Percentiles rank a stretch among this genome's conserved stretches.
Evolutionary conservation across 2,329 filamentous ascomycete genomes (phyloP).

Genomic region (Mollisiaceae sp.): DNA sequence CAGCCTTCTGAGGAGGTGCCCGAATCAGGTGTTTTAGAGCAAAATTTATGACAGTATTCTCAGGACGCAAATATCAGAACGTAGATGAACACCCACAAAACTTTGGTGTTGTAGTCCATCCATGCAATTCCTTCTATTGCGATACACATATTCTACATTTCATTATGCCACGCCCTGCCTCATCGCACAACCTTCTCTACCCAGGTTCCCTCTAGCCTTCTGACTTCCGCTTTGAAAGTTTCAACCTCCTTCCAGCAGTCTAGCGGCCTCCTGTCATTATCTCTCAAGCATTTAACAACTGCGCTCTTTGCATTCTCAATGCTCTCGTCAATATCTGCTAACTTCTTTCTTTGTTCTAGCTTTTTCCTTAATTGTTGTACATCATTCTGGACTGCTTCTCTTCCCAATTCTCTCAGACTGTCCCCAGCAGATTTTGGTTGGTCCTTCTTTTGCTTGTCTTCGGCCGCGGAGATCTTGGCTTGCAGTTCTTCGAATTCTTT

Average conservation of each 20-base stretch:
- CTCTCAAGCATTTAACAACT: constrained; percentile 79
- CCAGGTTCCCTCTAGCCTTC: constrained; percentile 83
- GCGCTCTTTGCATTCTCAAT: constrained; percentile 77
- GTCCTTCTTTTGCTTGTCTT: constrained; percentile 22
- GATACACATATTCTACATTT: constrained; percentile 33
- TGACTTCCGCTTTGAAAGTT: constrained; percentile 87
- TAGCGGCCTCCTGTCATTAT: constrained; percentile 84
- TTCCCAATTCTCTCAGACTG: constrained; percentile 42
- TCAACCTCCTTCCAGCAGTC: constrained; percentile 96
- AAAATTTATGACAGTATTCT: constrained; percentile 13
- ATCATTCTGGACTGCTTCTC: constrained; percentile 62
- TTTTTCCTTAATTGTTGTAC: constrained; percentile 62
- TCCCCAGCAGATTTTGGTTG: constrained; percentile 40
- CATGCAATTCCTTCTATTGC: constrained; percentile 24
- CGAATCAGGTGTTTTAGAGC: constrained; percentile 15
- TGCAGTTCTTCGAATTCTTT: constrained; percentile 72
- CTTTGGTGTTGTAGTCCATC: background rate
- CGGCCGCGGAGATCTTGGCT: constrained; percentile 59
- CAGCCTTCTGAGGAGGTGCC: constrained; percentile 10
- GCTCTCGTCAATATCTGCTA: constrained; percentile 71
- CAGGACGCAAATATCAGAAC: no score
- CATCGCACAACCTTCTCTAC: constrained; percentile 75
- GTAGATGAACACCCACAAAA: background rate
- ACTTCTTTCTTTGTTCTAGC: constrained; percentile 66
- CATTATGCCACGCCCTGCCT: background rate